A percentile compares a stretch with the other conserved stretches of the same genome.
These are phyloP conservation scores for Proliferodiscus dingleyae DNA, from an alignment of 2,329 filamentous ascomycete genomes.

Conservation along the genomic window DNA sequence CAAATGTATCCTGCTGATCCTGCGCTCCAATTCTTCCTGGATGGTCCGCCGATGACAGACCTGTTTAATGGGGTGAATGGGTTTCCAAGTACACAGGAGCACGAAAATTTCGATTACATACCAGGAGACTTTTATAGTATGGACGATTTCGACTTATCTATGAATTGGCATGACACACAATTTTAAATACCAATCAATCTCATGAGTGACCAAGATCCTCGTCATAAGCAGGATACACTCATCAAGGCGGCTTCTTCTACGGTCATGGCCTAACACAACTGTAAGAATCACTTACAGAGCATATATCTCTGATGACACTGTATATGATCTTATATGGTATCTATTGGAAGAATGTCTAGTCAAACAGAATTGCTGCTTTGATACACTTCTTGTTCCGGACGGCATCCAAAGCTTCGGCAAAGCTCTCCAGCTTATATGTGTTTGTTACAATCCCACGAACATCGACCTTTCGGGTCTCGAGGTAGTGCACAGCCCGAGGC, in stretches of 20 bases:
- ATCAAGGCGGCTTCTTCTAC: too few species aligned
- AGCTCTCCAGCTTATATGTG: conserved; percentile 14
- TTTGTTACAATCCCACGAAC: conserved; percentile 15
- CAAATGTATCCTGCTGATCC: conserved; percentile 10
- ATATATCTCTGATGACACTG: too few species aligned
- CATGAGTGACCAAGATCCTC: too few species aligned
- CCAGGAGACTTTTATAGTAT: conserved; percentile 13
- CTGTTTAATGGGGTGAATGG: conserved; percentile 13
- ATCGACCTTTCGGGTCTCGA: conserved; percentile 17
- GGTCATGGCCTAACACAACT: too few species aligned
- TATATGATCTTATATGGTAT: too few species aligned
- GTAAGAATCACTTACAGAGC: too few species aligned
- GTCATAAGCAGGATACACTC: too few species aligned
- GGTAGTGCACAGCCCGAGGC: conserved; percentile 14
- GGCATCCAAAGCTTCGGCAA: conserved; percentile 13
- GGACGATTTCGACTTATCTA: conserved; percentile 12
- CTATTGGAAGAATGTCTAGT: too few species aligned
- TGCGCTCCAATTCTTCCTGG: conserved; percentile 12
- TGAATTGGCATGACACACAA: conserved; percentile 10
- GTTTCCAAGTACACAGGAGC: conserved; percentile 16
- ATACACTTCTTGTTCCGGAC: conserved; percentile 16
- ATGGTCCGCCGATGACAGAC: conserved; percentile 8
- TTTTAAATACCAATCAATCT: conserved; percentile 4
- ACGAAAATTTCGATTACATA: conserved; percentile 16
- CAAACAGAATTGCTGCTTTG: conserved; percentile 16